Evolutionary conservation across 2,329 filamentous ascomycete genomes (phyloP), one percentile per base, ranked within the genome.

Genomic region (Paecilomyces sp.): DNA sequence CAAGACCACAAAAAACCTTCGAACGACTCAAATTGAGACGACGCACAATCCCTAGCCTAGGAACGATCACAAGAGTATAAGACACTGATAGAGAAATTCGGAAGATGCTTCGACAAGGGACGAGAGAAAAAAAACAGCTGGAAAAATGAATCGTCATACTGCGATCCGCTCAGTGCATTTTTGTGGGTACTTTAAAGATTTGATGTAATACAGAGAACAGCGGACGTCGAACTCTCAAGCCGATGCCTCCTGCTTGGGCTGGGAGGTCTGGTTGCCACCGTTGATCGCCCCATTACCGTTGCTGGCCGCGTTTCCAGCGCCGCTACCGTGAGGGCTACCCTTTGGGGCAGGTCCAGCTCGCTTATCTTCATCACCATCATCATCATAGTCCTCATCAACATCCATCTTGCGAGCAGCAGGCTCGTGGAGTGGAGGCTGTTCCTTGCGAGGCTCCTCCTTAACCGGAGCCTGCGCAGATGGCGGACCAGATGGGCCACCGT

Each of bases 381-480:
- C 93, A 72, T 97, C 93, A 69, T 99, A 97, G 72, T 97, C 90
- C 73, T 99, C 94, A 66, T 99, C 92, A 22, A 97, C 90, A 6
- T 97, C 93, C 86, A 99, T 95, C 76, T 96, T 96, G 24, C 94
- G 84, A 22, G 92, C 91, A 34, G 94, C 92, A 57, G 92, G 90
- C 77, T 97, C 93, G 60, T 87, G 87, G 18, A 81, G 74, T 22
- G 82, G 78, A 1, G 82, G 74, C 30, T 83, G 74, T 62, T 81
- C 79, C 36, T 70, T 74, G 57, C 74, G 81, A 62, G 74, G 59
- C 30, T 91, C 88, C 64, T 90, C 84, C 59, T 74, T 62, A 74
- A 78, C 70, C 78, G 83, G 63, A 78, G 86, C 73, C 84, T 87
- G 30, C 76, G 77, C 64, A 12, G 70, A 64, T 12, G 72, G 61